A percentile compares a stretch with the other conserved stretches of the same genome.
Evolutionary conservation across 495 filamentous ascomycete genomes (phyloP).

Genomic region (Annulohypoxylon moriforme): DNA sequence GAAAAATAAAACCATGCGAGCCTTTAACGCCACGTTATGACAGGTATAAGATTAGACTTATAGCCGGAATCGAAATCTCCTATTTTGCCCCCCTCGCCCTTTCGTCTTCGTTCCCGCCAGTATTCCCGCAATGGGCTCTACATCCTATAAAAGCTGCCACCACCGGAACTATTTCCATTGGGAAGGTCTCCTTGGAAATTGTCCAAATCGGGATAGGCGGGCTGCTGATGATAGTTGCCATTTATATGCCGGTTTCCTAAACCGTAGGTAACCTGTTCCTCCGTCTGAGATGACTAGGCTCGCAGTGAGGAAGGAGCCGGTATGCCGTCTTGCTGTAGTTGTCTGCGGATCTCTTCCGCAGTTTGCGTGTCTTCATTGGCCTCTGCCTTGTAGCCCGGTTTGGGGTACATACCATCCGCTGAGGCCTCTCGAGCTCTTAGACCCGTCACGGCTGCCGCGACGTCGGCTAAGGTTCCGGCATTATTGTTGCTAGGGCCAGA

Average conservation of each 20-base stretch:
- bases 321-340: slow-evolving; percentile 50
- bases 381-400: slow-evolving; percentile 42
- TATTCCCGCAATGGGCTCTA: neutral
- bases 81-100: neutral
- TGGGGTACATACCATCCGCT: slow-evolving; percentile 42
- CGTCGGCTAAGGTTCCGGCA: slow-evolving; percentile 49
- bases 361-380: slow-evolving; percentile 51
- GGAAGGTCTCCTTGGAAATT: neutral
- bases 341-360: slow-evolving; percentile 53
- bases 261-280: neutral
- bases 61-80: slow-evolving; percentile 24
- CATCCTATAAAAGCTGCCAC: neutral
- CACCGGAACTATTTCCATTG: neutral
- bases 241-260: neutral
- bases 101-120: neutral
- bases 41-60: slow-evolving; percentile 27
- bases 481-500: slow-evolving; percentile 29
- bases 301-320: slow-evolving; percentile 46
- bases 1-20: slow-evolving; percentile 38
- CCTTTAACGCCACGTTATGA: slow-evolving; percentile 44
- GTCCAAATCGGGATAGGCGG: neutral
- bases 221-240: neutral
- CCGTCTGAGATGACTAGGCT: slow-evolving; percentile 32
- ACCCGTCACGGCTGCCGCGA: slow-evolving; percentile 48
- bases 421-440: slow-evolving; percentile 41